These are phyloP conservation scores for Diddensiella transvaalensis DNA, from an alignment of 805 yeast species.

Conservation along the genomic window DNA sequence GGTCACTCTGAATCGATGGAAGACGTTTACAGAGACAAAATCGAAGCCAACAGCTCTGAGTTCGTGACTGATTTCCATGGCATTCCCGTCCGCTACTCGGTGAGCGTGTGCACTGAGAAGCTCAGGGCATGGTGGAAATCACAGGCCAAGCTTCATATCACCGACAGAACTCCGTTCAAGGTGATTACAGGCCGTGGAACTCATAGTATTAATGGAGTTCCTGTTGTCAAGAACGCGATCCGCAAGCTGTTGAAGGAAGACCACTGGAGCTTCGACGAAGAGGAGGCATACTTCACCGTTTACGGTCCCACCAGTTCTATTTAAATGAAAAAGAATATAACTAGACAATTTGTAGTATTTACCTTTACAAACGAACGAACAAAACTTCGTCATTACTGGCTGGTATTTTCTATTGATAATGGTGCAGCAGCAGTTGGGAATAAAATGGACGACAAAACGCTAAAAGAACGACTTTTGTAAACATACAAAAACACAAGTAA, in stretches of 20 bases:
- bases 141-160: neutral
- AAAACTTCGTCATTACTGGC: too few relatives aligned
- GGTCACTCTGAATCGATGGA: conserved; percentile 5
- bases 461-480: too few relatives aligned
- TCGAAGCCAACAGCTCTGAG: conserved; percentile 12
- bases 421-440: too few relatives aligned
- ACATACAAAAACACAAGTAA: too few relatives aligned
- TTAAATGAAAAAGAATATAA: too few relatives aligned
- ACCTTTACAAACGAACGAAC: too few relatives aligned
- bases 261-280: conserved; percentile 18
- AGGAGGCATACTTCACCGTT: conserved; percentile 9
- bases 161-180: conserved; percentile 11
- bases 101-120: conserved; percentile 8
- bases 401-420: too few relatives aligned
- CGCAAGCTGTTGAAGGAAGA: conserved; percentile 16
- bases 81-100: conserved; percentile 19
- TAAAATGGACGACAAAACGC: too few relatives aligned
- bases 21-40: conserved; percentile 4
- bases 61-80: conserved; percentile 22
- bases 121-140: conserved; percentile 17
- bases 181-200: conserved; percentile 25
- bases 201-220: conserved; percentile 23
- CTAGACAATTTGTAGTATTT: too few relatives aligned
- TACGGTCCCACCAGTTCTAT: too few relatives aligned
- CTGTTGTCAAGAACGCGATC: conserved; percentile 24